Conservation (phyloP, 2,329 filamentous ascomycete species). For the Grosmannia serpens region DNA sequence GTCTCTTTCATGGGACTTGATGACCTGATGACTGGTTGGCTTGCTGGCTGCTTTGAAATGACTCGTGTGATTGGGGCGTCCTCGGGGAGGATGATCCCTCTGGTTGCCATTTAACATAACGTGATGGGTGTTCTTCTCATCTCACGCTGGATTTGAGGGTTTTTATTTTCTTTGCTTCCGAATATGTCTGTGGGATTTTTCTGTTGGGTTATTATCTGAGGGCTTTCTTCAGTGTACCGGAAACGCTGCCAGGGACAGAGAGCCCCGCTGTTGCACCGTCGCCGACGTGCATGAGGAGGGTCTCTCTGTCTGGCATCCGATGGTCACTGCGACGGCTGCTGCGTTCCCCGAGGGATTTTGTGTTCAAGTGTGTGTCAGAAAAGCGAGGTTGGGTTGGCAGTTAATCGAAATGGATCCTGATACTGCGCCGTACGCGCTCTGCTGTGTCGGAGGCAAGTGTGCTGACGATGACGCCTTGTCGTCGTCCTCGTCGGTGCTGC, state of each 20-base stretch:
- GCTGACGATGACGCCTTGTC: not conserved
- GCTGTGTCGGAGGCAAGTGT: not conserved
- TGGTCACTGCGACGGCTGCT: slow-evolving; percentile 11
- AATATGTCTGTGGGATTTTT: slow-evolving; percentile 6
- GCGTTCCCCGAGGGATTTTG: slow-evolving; percentile 11
- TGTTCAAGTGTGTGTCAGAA: not conserved
- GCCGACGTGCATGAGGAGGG: not conserved
- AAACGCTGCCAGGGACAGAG: slow-evolving; percentile 4
- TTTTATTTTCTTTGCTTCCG: not conserved
- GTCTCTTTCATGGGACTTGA: slow-evolving; percentile 8
- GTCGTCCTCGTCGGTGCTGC: not conserved
- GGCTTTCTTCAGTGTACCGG: slow-evolving; percentile 10
- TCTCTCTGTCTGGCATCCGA: not conserved
- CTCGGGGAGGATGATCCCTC: not conserved
- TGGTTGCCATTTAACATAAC: not conserved
- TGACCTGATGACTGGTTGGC: slow-evolving; percentile 9
- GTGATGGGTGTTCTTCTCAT: not conserved
- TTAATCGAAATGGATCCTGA: not conserved
- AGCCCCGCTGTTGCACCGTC: no score
- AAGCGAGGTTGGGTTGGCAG: not conserved
- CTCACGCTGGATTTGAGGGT: slow-evolving; percentile 8
- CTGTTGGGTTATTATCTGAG: slow-evolving; percentile 13
- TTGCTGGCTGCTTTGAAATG: slow-evolving; percentile 2
- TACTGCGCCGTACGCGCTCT: not conserved
- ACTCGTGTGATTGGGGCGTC: slow-evolving; percentile 1